Evolutionary conservation across 371 early-diverging fungal genomes (phyloP).

Genomic region (Mortierella sp.): DNA sequence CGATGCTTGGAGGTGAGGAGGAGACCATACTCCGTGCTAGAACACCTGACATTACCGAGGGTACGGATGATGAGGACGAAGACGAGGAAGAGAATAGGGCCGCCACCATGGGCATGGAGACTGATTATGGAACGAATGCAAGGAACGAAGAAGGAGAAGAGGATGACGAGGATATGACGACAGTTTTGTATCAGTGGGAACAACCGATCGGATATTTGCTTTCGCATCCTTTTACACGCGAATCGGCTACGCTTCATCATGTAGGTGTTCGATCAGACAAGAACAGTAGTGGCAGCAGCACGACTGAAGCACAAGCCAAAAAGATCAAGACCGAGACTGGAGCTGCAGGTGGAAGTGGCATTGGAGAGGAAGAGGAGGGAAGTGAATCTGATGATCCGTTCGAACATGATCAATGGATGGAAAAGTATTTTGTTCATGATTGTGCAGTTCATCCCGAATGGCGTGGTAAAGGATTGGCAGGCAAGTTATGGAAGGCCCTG

Average conservation of each 20-base stretch:
- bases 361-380: conserved; percentile 1
- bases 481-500: conserved; percentile 38
- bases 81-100: conserved; percentile 1
- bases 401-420: conserved; percentile 44
- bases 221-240: conserved; percentile 42
- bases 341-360: not conserved
- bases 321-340: conserved; percentile 18
- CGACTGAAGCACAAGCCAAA: conserved; percentile 7
- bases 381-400: conserved; percentile 14
- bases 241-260: conserved; percentile 33
- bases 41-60: conserved; percentile 35
- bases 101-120: not conserved
- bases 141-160: conserved; percentile 4
- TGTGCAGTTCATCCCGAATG: conserved; percentile 46
- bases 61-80: not conserved
- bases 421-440: conserved; percentile 47
- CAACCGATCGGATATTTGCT: conserved; percentile 47
- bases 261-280: not conserved
- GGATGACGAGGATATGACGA: conserved; percentile 18
- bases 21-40: conserved; percentile 31
- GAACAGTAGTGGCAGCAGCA: not conserved
- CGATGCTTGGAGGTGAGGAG: not conserved
- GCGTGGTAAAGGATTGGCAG: conserved; percentile 35
- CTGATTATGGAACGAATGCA: not conserved
- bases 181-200: conserved; percentile 48